phyloP scores from a whole-genome alignment of 106 monocot genomes.

The Amphibolis antarctica region DNA sequence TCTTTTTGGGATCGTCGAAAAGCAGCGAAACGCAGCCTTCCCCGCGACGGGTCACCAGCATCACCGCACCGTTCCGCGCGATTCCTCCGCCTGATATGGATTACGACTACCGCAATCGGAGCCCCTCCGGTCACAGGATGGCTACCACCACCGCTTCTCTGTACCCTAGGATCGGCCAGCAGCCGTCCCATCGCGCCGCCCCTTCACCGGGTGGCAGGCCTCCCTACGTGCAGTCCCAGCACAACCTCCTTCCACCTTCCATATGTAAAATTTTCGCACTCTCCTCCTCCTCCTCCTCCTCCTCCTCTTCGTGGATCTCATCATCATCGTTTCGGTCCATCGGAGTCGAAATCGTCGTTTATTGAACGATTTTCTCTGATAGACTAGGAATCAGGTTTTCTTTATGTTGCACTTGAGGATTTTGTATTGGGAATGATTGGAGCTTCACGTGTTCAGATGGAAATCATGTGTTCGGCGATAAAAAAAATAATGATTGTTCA shows the following conservation, averaged over 20 bases:
- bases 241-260: conserved; percentile 1
- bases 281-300: not conserved
- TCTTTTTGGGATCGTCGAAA: no score
- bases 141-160: not conserved
- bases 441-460: no score
- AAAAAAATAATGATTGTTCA: no score
- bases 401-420: no score
- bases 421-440: no score
- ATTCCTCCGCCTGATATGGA: not conserved
- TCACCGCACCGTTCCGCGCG: no score
- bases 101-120: conserved; percentile 5
- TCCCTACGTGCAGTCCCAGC: not conserved
- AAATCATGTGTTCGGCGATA: no score
- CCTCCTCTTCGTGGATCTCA: not conserved
- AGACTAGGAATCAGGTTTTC: not conserved
- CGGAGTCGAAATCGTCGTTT: no score
- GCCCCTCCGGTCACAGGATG: not conserved
- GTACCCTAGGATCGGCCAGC: conserved; percentile 2
- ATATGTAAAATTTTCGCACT: not conserved
- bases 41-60: no score
- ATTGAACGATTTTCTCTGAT: not conserved
- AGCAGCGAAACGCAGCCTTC: no score
- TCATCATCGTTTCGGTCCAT: no score
- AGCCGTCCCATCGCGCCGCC: not conserved
- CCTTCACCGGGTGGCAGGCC: not conserved